Conservation (phyloP, 1,139 yeast genomes). For the Candida glucosophila region DNA sequence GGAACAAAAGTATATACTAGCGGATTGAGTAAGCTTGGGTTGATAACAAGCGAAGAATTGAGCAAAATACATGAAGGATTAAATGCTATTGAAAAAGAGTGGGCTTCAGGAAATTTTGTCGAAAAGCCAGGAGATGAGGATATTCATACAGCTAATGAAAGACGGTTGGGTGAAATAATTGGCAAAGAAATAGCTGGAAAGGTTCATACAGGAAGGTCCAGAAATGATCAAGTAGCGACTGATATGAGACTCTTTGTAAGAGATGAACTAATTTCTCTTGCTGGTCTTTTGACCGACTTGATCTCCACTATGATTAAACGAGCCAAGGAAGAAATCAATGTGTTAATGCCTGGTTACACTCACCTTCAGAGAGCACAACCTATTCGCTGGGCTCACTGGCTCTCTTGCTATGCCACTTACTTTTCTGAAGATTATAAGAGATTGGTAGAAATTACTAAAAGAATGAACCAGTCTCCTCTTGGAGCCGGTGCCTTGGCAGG, state of each 20-base stretch:
- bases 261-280: conserved; percentile 55
- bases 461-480: conserved; percentile 84
- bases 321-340: conserved; percentile 79
- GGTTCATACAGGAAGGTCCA: conserved; percentile 96
- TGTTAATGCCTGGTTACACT: conserved; percentile 97
- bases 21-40: conserved; percentile 73
- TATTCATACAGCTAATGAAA: conserved; percentile 96
- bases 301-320: conserved; percentile 63
- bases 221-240: conserved; percentile 98
- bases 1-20: conserved; percentile 91
- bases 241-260: conserved; percentile 94
- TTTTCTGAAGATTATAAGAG: conserved; percentile 86
- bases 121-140: conserved; percentile 95
- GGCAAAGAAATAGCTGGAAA: conserved; percentile 93
- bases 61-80: conserved; percentile 76
- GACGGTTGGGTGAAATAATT: conserved; percentile 91
- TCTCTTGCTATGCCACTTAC: conserved; percentile 89
- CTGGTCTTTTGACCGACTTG: conserved; percentile 50
- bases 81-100: conserved; percentile 61
- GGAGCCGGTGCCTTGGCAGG: conserved; percentile 99
- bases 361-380: conserved; percentile 99
- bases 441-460: conserved; percentile 65
- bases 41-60: conserved; percentile 66
- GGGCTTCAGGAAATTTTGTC: conserved; percentile 66
- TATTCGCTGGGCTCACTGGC: conserved; percentile 98